Conservation (phyloP, 1,139 yeast genomes). For the Zygoascus sp. region DNA sequence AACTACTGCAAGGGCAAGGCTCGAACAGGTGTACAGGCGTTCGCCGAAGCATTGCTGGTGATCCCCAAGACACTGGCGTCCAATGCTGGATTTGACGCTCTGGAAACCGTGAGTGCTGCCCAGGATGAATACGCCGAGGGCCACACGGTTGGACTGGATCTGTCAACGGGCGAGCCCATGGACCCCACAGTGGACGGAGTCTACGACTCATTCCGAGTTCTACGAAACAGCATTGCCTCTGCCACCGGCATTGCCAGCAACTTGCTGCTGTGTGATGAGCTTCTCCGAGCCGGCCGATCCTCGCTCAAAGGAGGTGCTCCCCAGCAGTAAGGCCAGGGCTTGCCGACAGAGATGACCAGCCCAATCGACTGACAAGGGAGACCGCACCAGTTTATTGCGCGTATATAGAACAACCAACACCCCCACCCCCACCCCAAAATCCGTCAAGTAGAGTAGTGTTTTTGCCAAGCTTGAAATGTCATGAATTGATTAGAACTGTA, state of each 20-base stretch:
- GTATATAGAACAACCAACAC: no score
- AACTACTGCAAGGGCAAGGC: constrained; percentile 71
- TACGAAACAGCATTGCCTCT: constrained; percentile 86
- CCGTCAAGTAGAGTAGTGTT: no score
- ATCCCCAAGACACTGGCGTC: constrained; percentile 90
- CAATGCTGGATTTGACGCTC: constrained; percentile 90
- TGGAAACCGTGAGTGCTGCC: constrained; percentile 82
- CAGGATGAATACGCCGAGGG: constrained; percentile 87
- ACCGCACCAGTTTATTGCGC: no score
- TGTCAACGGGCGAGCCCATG: constrained; percentile 90
- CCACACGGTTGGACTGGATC: constrained; percentile 83
- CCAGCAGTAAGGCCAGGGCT: constrained; percentile 8
- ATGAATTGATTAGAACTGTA: no score
- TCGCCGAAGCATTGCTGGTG: constrained; percentile 83
- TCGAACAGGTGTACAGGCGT: constrained; percentile 88
- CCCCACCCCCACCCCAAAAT: no score
- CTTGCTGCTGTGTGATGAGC: constrained; percentile 87
- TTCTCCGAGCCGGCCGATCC: constrained; percentile 92
- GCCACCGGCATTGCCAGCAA: constrained; percentile 96
- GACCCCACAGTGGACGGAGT: constrained; percentile 93
- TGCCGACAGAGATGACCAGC: no score
- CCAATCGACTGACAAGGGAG: not conserved
- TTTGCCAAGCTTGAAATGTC: no score
- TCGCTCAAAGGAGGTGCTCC: constrained; percentile 58
- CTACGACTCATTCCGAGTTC: constrained; percentile 93